Conservation (phyloP, 2,329 filamentous ascomycete species). For the Lachnellula suecica region DNA sequence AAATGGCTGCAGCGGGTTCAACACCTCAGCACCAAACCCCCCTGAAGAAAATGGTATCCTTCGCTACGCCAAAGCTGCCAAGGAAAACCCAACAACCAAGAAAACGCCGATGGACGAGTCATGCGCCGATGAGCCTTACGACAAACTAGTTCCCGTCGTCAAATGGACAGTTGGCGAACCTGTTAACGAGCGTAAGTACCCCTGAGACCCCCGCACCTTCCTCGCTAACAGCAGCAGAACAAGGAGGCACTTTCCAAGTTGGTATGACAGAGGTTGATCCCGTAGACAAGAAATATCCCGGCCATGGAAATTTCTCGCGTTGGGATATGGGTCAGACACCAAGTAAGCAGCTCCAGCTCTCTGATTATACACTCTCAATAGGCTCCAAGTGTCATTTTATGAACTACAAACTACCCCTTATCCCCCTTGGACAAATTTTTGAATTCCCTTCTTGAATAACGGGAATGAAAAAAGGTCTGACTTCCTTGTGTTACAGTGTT, state of each 20-base stretch:
- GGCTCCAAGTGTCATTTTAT: too few species aligned
- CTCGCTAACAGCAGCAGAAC: background rate
- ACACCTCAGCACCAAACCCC: background rate
- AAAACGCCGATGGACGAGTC: background rate
- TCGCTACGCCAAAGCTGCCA: background rate
- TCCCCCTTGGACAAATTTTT: too few species aligned
- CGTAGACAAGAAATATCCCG: background rate
- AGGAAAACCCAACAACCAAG: background rate
- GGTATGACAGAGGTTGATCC: background rate
- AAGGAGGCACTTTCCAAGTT: background rate
- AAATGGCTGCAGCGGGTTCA: background rate
- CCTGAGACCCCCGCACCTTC: background rate
- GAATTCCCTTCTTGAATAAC: too few species aligned
- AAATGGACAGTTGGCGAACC: constrained; percentile 1
- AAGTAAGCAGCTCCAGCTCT: too few species aligned
- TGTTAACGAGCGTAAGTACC: constrained; percentile 1
- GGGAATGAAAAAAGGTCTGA: too few species aligned
- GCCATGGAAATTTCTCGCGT: constrained; percentile 2
- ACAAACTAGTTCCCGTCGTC: constrained; percentile 1
- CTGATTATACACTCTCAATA: too few species aligned
- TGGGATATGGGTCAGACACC: too few species aligned
- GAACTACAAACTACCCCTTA: too few species aligned
- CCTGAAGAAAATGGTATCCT: constrained; percentile 3
- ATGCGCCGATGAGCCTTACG: constrained; percentile 1
- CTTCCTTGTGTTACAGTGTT: too few species aligned